Evolutionary conservation across 768 basidiomycete species (phyloP), one percentile per base, ranked within the genome.

Genomic region (Mycena alexandri): DNA sequence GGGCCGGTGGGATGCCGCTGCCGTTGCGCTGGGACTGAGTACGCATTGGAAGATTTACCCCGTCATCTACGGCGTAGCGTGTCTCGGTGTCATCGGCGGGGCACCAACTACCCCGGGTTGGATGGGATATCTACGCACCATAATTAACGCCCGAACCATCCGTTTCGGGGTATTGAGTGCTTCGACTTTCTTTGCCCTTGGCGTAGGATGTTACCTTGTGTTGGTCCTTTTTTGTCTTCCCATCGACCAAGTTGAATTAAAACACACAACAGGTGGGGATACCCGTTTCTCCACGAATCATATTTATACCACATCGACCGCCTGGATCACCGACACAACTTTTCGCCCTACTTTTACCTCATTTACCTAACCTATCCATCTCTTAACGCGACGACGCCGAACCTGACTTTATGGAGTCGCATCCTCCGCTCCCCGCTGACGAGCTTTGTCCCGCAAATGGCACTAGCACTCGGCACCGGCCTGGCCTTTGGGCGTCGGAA

Each of bases 41-140:
- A 90, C 95, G 0, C 96, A 98, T 73, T 97, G 95, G 94, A 99
- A 99, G 80, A 94, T 99, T 62, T 99, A 98, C 75, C 98, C 98
- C 0, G 83, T 96, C 70, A 88, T 99, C 62, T 98, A 98, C 76
- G 93, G 92, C 0, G 85, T 91, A n/a, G 87, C 89, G 42, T 90
- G 94, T 67, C 79, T 95, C 61, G 87, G 88, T 0, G 82, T 86
- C 47, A 78, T 92, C 53, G 78, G 78, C 17, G 65, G 74, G 36
- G 61, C 73, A 25, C 54, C 65, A 3, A 63, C 48, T 57, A n/a
- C 64, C 25, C 62, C 52, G 21, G 65, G 72, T 17, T 65, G 71
- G 73, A 71, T 69, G 57, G 77, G 69, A n/a, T 83, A 78, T 68
- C n/a, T 84, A 55, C 73, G 67, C 71, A 78, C 76, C 14, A 67